Conservation (phyloP, 805 yeast species). For the Ogataea parapolymorpha region DNA sequence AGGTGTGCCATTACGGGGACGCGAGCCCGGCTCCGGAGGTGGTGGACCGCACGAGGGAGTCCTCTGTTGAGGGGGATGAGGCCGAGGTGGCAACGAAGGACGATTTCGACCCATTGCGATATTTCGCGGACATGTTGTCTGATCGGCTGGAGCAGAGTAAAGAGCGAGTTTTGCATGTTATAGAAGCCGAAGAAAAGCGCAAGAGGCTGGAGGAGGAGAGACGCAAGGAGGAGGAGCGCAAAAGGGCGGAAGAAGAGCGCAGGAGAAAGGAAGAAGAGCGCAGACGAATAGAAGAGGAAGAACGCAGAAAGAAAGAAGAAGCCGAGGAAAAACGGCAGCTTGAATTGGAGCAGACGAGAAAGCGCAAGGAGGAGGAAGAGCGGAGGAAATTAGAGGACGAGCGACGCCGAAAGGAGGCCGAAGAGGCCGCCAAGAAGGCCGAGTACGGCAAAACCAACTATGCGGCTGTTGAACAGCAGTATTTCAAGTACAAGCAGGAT, state of each 20-base stretch:
- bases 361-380: conserved; percentile 2
- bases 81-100: background rate
- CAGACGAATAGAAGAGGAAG: conserved; percentile 4
- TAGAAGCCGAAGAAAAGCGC: conserved; percentile 13
- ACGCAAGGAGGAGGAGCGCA: conserved; percentile 11
- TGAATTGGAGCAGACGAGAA: conserved; percentile 1
- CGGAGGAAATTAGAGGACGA: conserved; percentile 18
- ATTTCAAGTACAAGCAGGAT: conserved; percentile 46
- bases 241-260: conserved; percentile 15
- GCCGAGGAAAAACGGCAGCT: conserved; percentile 4
- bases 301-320: conserved; percentile 3
- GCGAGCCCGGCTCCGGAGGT: too few species aligned
- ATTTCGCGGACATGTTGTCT: conserved; percentile 1
- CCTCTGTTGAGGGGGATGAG: too few species aligned
- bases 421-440: conserved; percentile 13
- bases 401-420: conserved; percentile 23
- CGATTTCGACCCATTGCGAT: conserved; percentile 1
- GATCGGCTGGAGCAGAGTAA: conserved; percentile 4
- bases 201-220: conserved; percentile 3
- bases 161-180: conserved; percentile 5
- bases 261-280: conserved; percentile 17
- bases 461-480: conserved; percentile 39
- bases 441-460: conserved; percentile 34
- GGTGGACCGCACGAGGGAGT: too few species aligned
- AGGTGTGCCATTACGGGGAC: conserved; percentile 1